phyloP scores from a whole-genome alignment of 2,329 filamentous ascomycete species.

The Neurospora sp. region DNA sequence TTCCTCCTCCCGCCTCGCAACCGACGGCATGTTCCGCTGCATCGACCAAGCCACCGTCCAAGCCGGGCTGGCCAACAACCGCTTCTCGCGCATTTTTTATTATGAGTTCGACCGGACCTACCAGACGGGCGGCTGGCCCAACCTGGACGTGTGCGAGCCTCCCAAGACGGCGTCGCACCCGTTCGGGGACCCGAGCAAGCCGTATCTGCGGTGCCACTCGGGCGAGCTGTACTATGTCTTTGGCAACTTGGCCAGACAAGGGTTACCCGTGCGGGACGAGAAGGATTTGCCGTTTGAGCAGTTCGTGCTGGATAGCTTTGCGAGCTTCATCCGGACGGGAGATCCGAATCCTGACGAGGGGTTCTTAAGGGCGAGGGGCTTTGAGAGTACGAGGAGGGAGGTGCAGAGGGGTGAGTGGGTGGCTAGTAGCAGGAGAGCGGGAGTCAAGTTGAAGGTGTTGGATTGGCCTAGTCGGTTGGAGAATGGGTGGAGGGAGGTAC shows the following conservation, averaged over 20 bases:
- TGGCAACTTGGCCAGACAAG: slow-evolving; percentile 35
- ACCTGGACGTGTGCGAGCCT: slow-evolving; percentile 38
- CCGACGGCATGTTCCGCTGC: slow-evolving; percentile 51
- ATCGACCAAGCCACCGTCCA: slow-evolving; percentile 49
- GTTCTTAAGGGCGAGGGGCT: slow-evolving; percentile 35
- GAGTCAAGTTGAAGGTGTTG: slow-evolving; percentile 35
- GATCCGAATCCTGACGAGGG: slow-evolving; percentile 39
- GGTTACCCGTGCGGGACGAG: slow-evolving; percentile 35
- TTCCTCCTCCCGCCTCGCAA: slow-evolving; percentile 42
- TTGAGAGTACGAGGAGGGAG: slow-evolving; percentile 20
- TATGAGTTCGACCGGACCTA: slow-evolving; percentile 52
- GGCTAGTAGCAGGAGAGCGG: slow-evolving; percentile 24
- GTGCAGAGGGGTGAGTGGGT: slow-evolving; percentile 23
- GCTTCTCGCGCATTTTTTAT: slow-evolving; percentile 42
- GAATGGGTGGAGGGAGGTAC: slow-evolving; percentile 34
- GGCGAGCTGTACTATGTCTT: slow-evolving; percentile 46
- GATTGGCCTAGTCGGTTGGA: slow-evolving; percentile 30
- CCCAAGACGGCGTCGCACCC: slow-evolving; percentile 26
- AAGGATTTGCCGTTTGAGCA: slow-evolving; percentile 28
- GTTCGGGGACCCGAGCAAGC: slow-evolving; percentile 30
- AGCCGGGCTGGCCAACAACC: slow-evolving; percentile 32
- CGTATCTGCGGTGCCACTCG: slow-evolving; percentile 47
- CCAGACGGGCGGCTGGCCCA: slow-evolving; percentile 42
- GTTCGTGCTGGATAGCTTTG: slow-evolving; percentile 38
- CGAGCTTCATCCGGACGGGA: slow-evolving; percentile 37